Conservation (phyloP, 1,284 basidiomycete species). For the Trichosporon asahii region DNA sequence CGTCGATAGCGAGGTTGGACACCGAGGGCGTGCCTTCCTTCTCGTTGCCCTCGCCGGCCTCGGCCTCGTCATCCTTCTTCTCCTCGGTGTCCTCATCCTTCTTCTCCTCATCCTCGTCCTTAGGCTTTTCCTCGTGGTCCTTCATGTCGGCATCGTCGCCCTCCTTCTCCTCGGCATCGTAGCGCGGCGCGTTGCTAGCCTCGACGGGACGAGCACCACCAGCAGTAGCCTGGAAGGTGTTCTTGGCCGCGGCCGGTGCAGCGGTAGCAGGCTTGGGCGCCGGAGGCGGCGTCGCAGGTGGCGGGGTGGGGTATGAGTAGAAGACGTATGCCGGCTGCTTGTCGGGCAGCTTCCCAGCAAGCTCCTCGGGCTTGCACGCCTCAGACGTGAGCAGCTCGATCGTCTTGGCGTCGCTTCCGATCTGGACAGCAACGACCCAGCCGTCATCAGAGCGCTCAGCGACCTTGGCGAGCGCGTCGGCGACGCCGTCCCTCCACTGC, state of each 20-base stretch:
- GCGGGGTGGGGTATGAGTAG: constrained; percentile 63
- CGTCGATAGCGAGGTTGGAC: constrained; percentile 13
- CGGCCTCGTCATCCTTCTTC: constrained; percentile 10
- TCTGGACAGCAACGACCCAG: constrained; percentile 64
- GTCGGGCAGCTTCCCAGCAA: constrained; percentile 43
- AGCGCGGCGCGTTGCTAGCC: constrained; percentile 21
- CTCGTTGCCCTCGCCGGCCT: constrained; percentile 18
- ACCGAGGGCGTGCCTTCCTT: constrained; percentile 14
- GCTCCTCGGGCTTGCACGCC: constrained; percentile 52
- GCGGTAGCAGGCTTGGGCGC: constrained; percentile 12
- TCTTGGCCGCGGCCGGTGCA: constrained; percentile 25
- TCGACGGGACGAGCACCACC: constrained; percentile 38
- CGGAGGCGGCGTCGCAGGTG: constrained; percentile 30
- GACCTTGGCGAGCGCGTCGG: constrained; percentile 62
- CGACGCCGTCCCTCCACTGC: constrained; percentile 62
- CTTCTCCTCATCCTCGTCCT: constrained; percentile 14
- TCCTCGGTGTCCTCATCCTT: constrained; percentile 16
- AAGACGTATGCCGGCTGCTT: constrained; percentile 60
- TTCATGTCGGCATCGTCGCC: not conserved
- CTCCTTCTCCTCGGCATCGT: constrained; percentile 16
- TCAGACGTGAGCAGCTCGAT: constrained; percentile 41
- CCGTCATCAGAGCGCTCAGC: constrained; percentile 55
- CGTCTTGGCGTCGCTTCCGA: constrained; percentile 38
- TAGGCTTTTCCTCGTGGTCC: constrained; percentile 16
- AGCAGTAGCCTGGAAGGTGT: constrained; percentile 44